A percentile compares a stretch with the other conserved stretches of the same genome.
Conservation (phyloP, 1,284 basidiomycete genomes). For the Vanrija pseudolonga region DNA sequence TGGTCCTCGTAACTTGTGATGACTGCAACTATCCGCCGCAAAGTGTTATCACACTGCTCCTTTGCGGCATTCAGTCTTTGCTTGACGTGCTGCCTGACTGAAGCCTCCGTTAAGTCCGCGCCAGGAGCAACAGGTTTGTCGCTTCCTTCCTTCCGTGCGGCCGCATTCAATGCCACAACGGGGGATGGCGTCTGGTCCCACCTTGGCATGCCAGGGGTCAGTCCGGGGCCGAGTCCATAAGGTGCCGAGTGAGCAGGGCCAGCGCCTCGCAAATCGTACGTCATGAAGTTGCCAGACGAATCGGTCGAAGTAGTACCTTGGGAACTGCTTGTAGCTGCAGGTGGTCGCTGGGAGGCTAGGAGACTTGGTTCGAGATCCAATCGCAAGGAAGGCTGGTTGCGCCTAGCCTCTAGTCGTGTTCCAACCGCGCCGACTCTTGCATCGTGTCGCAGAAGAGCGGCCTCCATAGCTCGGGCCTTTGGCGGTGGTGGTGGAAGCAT, state of each 20-base stretch:
- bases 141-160: conserved; percentile 1
- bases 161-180: conserved; percentile 20
- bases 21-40: conserved; percentile 83
- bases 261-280: neutral
- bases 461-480: neutral
- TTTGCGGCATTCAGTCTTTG: conserved; percentile 90
- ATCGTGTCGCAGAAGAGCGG: neutral
- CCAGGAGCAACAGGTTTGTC: conserved; percentile 34
- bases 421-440: neutral
- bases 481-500: conserved; percentile 13
- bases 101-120: conserved; percentile 53
- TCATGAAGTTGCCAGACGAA: neutral
- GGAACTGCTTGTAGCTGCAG: neutral
- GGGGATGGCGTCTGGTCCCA: conserved; percentile 48
- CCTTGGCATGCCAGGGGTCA: conserved; percentile 31
- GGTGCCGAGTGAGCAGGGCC: conserved; percentile 29
- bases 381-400: conserved; percentile 44
- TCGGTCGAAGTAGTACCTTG: neutral
- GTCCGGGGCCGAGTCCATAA: conserved; percentile 25
- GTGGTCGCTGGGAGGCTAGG: conserved; percentile 13
- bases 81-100: conserved; percentile 88
- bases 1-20: conserved; percentile 94
- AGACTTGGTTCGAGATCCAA: conserved; percentile 44
- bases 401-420: conserved; percentile 35
- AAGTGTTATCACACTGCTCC: conserved; percentile 90